Evolutionary conservation across 192 early-diverging fungal genomes (phyloP).

Genomic region (Entomortierella beljakovae): DNA sequence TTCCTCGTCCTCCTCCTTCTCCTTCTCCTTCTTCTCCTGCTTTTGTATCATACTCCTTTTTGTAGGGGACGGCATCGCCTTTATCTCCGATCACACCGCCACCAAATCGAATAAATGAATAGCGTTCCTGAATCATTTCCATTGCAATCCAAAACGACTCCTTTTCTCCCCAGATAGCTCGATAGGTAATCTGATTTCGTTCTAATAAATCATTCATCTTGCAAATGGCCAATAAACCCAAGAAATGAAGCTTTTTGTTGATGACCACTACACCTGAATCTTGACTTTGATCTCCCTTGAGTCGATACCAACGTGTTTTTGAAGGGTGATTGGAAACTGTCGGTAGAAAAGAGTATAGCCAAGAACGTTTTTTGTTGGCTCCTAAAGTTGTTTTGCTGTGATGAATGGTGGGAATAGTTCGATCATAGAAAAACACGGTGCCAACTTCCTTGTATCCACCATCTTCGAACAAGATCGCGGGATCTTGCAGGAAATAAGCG

Average conservation of each 20-base stretch:
- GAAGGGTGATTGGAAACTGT: conserved; percentile 55
- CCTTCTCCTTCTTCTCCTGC: conserved; percentile 23
- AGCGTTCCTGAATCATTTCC: conserved; percentile 68
- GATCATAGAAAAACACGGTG: conserved; percentile 71
- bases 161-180: conserved; percentile 68
- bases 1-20: conserved; percentile 11
- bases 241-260: conserved; percentile 61
- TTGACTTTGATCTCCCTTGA: conserved; percentile 63
- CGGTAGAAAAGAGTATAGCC: conserved; percentile 65
- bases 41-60: conserved; percentile 12
- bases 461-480: conserved; percentile 65
- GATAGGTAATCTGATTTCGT: conserved; percentile 60
- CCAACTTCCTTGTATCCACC: conserved; percentile 57
- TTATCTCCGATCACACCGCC: conserved; percentile 65
- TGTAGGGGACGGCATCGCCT: conserved; percentile 51
- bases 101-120: conserved; percentile 58
- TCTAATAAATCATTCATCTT: conserved; percentile 62
- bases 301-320: conserved; percentile 56
- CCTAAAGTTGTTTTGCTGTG: neutral
- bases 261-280: conserved; percentile 72
- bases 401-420: conserved; percentile 61
- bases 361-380: conserved; percentile 36
- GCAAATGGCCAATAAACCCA: conserved; percentile 68
- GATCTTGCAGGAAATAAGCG: conserved; percentile 69
- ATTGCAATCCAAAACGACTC: conserved; percentile 76